Evolutionary conservation across 176 grass and related monocot genomes (phyloP).

Genomic region (Eremochloa ophiuroides): DNA sequence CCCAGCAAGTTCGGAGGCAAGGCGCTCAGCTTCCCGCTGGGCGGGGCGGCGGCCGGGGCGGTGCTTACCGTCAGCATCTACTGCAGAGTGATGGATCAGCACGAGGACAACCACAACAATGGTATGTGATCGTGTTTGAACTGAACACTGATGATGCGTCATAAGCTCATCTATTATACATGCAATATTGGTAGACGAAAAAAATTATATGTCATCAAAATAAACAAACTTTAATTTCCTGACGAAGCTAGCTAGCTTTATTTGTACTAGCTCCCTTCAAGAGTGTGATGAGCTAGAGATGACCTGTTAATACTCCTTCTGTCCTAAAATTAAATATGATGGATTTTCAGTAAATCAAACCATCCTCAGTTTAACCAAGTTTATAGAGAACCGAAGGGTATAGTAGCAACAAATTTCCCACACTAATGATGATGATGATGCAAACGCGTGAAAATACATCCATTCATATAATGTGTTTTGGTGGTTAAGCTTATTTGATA

Average conservation of each 20-base stretch:
- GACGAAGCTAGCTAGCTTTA: no score
- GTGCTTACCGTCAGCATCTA: constrained; percentile 62
- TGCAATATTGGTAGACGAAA: not conserved
- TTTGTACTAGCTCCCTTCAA: not conserved
- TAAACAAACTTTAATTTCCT: not conserved
- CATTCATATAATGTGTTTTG: not conserved
- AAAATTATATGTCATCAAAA: not conserved
- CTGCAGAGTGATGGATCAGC: constrained; percentile 66
- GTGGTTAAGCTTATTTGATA: not conserved
- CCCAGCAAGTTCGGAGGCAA: constrained; percentile 56
- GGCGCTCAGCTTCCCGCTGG: constrained; percentile 64
- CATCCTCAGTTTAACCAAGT: not conserved
- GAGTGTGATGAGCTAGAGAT: no score
- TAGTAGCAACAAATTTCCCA: not conserved
- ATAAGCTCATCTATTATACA: not conserved
- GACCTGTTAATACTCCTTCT: no score
- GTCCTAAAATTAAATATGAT: no score
- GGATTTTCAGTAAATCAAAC: no score
- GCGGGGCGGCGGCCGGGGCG: constrained; percentile 51
- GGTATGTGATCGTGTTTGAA: not conserved
- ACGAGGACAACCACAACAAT: constrained; percentile 20
- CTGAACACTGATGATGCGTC: not conserved
- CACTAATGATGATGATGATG: not conserved
- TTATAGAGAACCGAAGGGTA: not conserved
- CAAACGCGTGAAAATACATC: no score